Evolutionary conservation across 805 yeast genomes (phyloP), one percentile per base, ranked within the genome.

Genomic region (Candida nitratophila): DNA sequence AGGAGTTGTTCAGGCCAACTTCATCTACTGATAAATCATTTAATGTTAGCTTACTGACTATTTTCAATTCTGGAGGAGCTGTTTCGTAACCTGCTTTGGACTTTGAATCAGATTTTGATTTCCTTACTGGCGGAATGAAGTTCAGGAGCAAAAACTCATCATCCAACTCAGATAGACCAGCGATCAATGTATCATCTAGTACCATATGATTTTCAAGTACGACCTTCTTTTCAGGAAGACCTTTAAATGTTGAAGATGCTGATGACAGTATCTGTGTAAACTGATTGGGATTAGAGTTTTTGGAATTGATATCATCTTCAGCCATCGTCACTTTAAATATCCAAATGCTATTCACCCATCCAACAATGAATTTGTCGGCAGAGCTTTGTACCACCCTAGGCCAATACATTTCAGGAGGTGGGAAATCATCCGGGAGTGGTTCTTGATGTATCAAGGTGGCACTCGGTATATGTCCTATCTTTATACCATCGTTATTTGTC

Each of bases 301-400:
- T 39, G 17, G 41, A 40, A 31, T 21, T 40, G 6, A 49, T 33
- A 15, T 27, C 21, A 11, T 29, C 32, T 6, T 47, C 15, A 2
- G 49, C 15, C 2, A 44, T 8, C 1, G 50, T 46, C 3, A 58
- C 44, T 44, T 55, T 50, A 26, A 62, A 55, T 2, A 27, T 22
- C 95, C 96, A 90, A 3, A 91, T 69, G 49, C 80, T 75, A 48
- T 78, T 73, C 3, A 79, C 85, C 98, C 98, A 93, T 0, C 90
- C 95, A 22, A 93, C 72, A 1, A 86, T 61, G 11, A 88, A 66
- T 47, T 86, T 61, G 55, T 83, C 84, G 2, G 72, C 64, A 52
- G 82, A 95, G 0, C 82, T 79, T 43, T 73, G 71, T 45, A 77
- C 78, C 3, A 86, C 74, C 40, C 85, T 74, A 0, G 98, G 97